A percentile compares a stretch with the other conserved stretches of the same genome.
Evolutionary conservation across 345 rosid genomes (phyloP).

Genomic region (Dipteronia sinensis): DNA sequence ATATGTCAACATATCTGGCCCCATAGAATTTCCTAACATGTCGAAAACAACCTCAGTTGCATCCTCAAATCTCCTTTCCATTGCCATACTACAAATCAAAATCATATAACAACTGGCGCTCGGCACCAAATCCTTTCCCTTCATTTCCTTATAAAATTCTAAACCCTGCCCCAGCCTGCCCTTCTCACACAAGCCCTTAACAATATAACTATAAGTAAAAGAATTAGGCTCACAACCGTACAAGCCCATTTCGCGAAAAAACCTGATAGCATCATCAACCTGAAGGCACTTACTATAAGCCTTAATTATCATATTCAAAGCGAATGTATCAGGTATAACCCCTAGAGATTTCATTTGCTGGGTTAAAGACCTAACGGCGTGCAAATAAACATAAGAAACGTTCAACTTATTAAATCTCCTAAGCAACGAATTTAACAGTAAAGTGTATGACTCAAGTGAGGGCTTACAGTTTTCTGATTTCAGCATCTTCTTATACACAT

Average conservation of each 20-base stretch:
- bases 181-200: slow-evolving; percentile 84
- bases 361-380: slow-evolving; percentile 67
- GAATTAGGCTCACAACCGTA: slow-evolving; percentile 82
- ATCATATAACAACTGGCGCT: slow-evolving; percentile 67
- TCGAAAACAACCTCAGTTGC: slow-evolving; percentile 55
- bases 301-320: slow-evolving; percentile 86
- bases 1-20: slow-evolving; percentile 76
- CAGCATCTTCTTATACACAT: slow-evolving; percentile 79
- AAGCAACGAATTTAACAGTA: slow-evolving; percentile 61
- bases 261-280: slow-evolving; percentile 73
- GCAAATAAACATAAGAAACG: slow-evolving; percentile 77
- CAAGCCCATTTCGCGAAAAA: slow-evolving; percentile 74
- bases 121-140: slow-evolving; percentile 55
- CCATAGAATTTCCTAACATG: slow-evolving; percentile 66
- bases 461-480: slow-evolving; percentile 66
- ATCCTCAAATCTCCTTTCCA: slow-evolving; percentile 55
- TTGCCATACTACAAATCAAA: slow-evolving; percentile 77
- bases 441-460: slow-evolving; percentile 71
- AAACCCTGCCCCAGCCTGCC: slow-evolving; percentile 68
- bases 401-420: slow-evolving; percentile 72
- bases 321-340: slow-evolving; percentile 77
- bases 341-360: slow-evolving; percentile 91
- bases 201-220: slow-evolving; percentile 65
- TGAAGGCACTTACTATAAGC: slow-evolving; percentile 74
- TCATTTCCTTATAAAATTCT: slow-evolving; percentile 80